Evolutionary conservation across 139 green algal species (phyloP).

Genomic region (Edaphochlamys debaryana): DNA sequence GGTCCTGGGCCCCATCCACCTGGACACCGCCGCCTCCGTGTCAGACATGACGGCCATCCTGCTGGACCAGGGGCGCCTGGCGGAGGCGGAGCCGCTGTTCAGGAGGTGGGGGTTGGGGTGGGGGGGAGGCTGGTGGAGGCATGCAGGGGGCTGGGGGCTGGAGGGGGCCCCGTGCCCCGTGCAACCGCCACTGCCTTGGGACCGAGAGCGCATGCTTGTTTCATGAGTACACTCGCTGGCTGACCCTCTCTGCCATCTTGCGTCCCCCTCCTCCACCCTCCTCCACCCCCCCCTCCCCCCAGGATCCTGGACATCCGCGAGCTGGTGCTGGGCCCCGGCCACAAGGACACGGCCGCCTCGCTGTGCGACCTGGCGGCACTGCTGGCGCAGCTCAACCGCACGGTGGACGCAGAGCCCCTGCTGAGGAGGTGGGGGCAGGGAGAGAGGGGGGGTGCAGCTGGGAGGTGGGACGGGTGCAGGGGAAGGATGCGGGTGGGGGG

Average conservation of each 20-base stretch:
- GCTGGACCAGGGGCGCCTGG: background rate
- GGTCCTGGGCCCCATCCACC: background rate
- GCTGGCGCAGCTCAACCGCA: constrained; percentile 8
- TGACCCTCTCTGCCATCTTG: no score
- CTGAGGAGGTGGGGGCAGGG: constrained; percentile 4
- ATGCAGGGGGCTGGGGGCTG: background rate
- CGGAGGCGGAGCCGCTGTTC: constrained; percentile 38
- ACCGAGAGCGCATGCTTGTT: no score
- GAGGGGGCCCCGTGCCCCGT: no score
- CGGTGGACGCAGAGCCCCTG: constrained; percentile 29
- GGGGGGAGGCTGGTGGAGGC: background rate
- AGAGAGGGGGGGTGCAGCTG: no score
- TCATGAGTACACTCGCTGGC: no score
- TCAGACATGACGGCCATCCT: constrained; percentile 12
- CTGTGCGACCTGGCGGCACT: constrained; percentile 26
- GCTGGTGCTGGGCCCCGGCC: constrained; percentile 33
- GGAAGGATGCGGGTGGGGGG: background rate
- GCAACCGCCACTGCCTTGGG: no score
- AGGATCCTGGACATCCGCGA: constrained; percentile 42
- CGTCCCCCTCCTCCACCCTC: no score
- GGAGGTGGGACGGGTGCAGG: background rate
- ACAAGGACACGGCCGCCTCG: constrained; percentile 15
- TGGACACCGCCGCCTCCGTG: constrained; percentile 32
- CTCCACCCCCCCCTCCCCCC: background rate
- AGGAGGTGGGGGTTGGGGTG: constrained; percentile 3